Conservation (phyloP, 1,284 basidiomycete genomes). For the Sphaerobolus stellatus region DNA sequence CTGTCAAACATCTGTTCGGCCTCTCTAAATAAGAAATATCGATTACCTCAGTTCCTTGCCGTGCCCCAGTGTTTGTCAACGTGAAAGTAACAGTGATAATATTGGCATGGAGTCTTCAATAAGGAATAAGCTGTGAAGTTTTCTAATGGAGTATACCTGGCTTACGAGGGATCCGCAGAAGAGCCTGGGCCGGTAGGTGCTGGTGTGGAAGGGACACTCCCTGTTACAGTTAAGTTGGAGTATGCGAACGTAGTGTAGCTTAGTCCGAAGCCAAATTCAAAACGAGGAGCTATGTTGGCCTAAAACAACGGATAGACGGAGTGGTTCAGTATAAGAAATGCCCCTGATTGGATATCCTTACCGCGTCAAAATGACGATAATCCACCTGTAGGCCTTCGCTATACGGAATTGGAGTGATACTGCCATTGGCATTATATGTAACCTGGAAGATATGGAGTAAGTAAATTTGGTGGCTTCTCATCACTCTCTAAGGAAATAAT, state of each 20-base stretch:
- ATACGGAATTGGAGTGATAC: not conserved
- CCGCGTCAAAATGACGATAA: not conserved
- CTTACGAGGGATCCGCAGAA: too few relatives aligned
- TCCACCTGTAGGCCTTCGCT: not conserved
- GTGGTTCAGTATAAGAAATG: not conserved
- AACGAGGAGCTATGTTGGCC: slow-evolving; percentile 32
- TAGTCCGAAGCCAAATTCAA: slow-evolving; percentile 43
- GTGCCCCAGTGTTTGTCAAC: slow-evolving; percentile 19
- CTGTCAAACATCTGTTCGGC: too few relatives aligned
- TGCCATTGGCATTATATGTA: not conserved
- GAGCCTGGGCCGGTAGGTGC: slow-evolving; percentile 17
- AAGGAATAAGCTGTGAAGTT: too few relatives aligned
- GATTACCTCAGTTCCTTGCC: slow-evolving; percentile 21
- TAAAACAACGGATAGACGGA: not conserved
- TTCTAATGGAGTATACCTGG: too few relatives aligned
- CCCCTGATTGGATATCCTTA: not conserved
- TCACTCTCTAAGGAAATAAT: too few relatives aligned
- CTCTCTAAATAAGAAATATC: too few relatives aligned
- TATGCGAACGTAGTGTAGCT: slow-evolving; percentile 43
- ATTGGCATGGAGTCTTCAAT: too few relatives aligned
- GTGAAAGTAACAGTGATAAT: slow-evolving; percentile 22
- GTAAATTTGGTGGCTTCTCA: too few relatives aligned
- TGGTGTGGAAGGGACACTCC: too few relatives aligned
- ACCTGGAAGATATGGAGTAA: not conserved
- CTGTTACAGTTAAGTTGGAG: slow-evolving; percentile 22